Conservation (phyloP, 2,329 filamentous ascomycete species). For the Apiospora malaysiana region DNA sequence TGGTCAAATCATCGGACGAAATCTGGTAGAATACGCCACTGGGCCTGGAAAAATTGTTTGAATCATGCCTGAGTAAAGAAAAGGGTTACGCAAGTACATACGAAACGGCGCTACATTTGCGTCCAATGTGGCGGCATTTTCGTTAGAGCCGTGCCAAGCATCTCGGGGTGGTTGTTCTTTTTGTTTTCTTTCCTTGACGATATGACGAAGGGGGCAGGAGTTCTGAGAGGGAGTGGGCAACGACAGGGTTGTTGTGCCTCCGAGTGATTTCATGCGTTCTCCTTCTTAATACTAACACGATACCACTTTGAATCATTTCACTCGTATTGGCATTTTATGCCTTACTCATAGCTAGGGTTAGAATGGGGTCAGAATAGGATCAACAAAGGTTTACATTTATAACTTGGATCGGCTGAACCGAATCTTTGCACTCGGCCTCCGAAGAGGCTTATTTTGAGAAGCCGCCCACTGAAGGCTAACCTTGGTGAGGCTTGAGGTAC, state of each 20-base stretch:
- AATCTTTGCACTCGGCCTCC: conserved; percentile 2
- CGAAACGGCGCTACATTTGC: background rate
- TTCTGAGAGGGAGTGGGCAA: conserved; percentile 7
- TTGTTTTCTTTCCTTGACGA: background rate
- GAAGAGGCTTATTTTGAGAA: background rate
- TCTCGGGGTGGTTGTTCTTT: background rate
- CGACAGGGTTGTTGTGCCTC: background rate
- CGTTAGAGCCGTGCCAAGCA: background rate
- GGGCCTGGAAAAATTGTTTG: conserved; percentile 18
- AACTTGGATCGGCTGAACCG: conserved; percentile 7
- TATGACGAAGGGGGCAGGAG: conserved; percentile 5
- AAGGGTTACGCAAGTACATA: conserved; percentile 8
- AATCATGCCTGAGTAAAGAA: background rate
- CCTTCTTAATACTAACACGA: conserved; percentile 8
- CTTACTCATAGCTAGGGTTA: background rate
- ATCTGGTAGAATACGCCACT: conserved; percentile 58
- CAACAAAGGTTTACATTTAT: conserved; percentile 1
- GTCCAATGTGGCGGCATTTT: background rate
- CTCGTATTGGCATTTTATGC: background rate
- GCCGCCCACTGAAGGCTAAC: background rate
- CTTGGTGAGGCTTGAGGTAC: background rate
- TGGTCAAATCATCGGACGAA: conserved; percentile 68
- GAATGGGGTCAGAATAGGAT: background rate
- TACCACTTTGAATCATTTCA: conserved; percentile 15
- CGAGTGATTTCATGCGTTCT: conserved; percentile 2